Base-by-base conservation (phyloP, 2,329 filamentous ascomycete genomes). In the Pseudogymnoascus sp. region DNA sequence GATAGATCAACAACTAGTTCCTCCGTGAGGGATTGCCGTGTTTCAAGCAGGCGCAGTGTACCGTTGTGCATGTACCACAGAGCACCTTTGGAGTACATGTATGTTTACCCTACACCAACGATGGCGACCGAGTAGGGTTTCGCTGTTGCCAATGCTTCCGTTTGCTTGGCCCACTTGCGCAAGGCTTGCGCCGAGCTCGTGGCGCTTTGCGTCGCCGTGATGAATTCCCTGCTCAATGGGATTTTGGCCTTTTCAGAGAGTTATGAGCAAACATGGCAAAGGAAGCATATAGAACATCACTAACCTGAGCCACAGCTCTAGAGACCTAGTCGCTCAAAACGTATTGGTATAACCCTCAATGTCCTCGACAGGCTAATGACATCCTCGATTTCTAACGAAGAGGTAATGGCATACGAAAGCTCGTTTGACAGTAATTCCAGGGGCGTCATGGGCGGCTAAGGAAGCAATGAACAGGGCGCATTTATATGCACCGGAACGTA, bases 1-100 rank as follows among this genome's bases (percentile, higher is more conserved):
- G 77, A 77, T 35, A 86, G 76, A 67, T 85, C 77, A 50, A 89
- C 74, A 2, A 84, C 81, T n/a, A 79, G 74, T 68, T 90, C 86
- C 10, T 73, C 68, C 21, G 70, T 71, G 1, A 75, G 76, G 0
- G 79, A 78, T 6, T 71, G 70, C 67, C 84, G 81, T 16, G 90
- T 74, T 65, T 88, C 78, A 59, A 88, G 76, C 26, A 90, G 72
- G 2, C 83, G 81, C 26, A 92, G 77, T 38, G 74, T 76, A 56
- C 76, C 74, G 61, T 80, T 78, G 42, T 79, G 71, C 10, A 83
- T 79, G 70, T 91, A 88, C 68, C 87, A 90, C 14, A 92, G 75
- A 10, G 83, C 78, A 5, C 88, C 87, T 64, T 84, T 79, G 16
- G 78, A 76, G 71, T 88, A 91, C 1, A 86, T 72, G 72, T 87